These are phyloP conservation scores for Cyanophora paradoxa DNA, from an alignment of 78 protist species.

Conservation along the genomic window DNA sequence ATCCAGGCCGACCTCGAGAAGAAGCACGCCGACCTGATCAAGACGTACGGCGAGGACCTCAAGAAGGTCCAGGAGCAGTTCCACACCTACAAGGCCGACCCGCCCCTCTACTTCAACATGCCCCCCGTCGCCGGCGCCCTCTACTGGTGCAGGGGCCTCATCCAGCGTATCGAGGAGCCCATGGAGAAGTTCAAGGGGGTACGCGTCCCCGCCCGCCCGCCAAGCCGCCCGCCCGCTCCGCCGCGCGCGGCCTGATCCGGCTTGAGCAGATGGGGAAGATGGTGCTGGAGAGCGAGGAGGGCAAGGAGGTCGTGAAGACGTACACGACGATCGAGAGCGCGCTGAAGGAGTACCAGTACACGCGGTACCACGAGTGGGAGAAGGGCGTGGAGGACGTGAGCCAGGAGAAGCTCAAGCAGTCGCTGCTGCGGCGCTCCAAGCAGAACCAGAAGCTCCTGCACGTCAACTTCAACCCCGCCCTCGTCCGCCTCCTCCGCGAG, in stretches of 20 bases:
- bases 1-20: slow-evolving; percentile 32
- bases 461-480: slow-evolving; percentile 64
- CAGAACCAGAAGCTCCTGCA: neutral
- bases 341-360: neutral
- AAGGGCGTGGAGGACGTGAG: neutral
- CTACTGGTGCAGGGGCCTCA: slow-evolving; percentile 36
- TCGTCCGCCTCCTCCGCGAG: slow-evolving; percentile 54
- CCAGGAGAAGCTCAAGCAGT: slow-evolving; percentile 8
- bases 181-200: slow-evolving; percentile 14
- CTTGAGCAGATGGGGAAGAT: neutral
- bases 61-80: slow-evolving; percentile 30
- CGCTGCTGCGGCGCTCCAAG: neutral
- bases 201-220: neutral
- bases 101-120: slow-evolving; percentile 43
- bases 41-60: slow-evolving; percentile 36
- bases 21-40: slow-evolving; percentile 31
- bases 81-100: slow-evolving; percentile 2
- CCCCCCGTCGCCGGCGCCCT: slow-evolving; percentile 62
- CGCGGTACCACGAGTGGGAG: slow-evolving; percentile 4
- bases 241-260: no score
- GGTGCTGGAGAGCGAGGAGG: slow-evolving; percentile 5
- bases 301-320: neutral
- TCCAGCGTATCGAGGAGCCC: slow-evolving; percentile 32
- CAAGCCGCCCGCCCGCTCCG: no score
- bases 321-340: neutral